Base-by-base conservation (phyloP, 2,329 filamentous ascomycete genomes). In the Cladosporium halotolerans region DNA sequence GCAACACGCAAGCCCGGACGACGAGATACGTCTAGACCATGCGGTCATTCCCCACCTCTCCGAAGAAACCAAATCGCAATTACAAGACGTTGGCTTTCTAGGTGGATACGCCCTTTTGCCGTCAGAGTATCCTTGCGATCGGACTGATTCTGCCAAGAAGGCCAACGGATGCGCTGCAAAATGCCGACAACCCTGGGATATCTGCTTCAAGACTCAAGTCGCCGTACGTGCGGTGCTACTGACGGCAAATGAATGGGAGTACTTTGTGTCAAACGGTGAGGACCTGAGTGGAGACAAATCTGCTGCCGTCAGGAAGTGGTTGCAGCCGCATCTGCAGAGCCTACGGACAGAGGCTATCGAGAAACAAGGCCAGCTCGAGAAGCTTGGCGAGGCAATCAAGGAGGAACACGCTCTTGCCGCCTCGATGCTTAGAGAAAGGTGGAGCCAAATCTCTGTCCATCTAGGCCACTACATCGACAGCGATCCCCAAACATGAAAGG, bases 161-260 rank as follows among this genome's bases (percentile, higher is more conserved):
- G n/a, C 16, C 3, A n/a, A 13, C 7, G 47, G 14, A 38, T 46
- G 43, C 39, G 34, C 10, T 4, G 23, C 34, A 3, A 51, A 51
- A 28, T 51, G 48, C 32, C 39, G 48, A n/a, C 50, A 53, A 19
- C 31, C 43, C 43, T 54, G 52, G 52, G 65, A 65, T 14, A 61
- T 71, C 34, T 76, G 73, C 55, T 71, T 75, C 62, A 72, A 72
- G 31, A 76, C 74, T 3, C 72, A 75, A 55, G 72, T 72, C 8
- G 72, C 72, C 1, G 61, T 76, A 3, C 67, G 74, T 11, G 62
- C 62, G 56, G 67, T 50, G 56, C 55, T 57, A 53, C 58, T 59
- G 65, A 75, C 60, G 55, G 71, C 60, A 34, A 65, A 58, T 58
- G 63, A 60, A 53, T 75, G 58, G 66, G 64, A 67, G 54, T 72